These are phyloP conservation scores for Dipteronia dyeriana DNA, from an alignment of 345 rosid genomes.

Conservation along the genomic window DNA sequence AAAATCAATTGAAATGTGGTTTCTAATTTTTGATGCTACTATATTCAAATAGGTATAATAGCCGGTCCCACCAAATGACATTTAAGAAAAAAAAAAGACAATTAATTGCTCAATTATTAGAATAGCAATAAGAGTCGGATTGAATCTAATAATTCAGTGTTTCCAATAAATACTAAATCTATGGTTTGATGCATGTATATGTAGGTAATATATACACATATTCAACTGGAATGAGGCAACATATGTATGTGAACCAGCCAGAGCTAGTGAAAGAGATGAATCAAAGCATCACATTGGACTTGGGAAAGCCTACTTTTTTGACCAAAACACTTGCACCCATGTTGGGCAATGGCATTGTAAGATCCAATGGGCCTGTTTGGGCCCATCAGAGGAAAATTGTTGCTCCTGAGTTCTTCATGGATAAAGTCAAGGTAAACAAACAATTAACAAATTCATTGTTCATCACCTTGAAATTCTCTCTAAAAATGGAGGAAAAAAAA, in stretches of 20 bases:
- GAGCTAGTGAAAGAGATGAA: conserved; percentile 78
- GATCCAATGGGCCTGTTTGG: conserved; percentile 73
- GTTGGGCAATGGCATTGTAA: conserved; percentile 71
- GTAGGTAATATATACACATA: conserved; percentile 71
- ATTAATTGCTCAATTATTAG: not conserved
- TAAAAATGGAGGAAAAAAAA: no score
- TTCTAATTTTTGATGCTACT: no score
- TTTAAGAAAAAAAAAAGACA: not conserved
- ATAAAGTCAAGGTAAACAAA: conserved; percentile 66
- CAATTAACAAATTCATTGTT: not conserved
- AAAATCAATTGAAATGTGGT: no score
- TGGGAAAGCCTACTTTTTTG: conserved; percentile 73
- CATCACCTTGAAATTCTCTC: not conserved
- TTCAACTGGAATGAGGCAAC: conserved; percentile 69
- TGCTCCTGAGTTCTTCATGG: conserved; percentile 74
- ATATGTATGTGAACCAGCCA: conserved; percentile 64
- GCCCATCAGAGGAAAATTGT: conserved; percentile 66
- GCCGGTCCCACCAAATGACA: no score
- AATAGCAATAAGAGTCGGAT: not conserved
- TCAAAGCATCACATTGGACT: conserved; percentile 48
- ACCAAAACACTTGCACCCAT: conserved; percentile 60
- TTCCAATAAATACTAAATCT: not conserved
- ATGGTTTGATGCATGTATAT: not conserved
- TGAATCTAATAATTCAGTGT: not conserved
- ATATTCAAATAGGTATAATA: no score